phyloP scores from a whole-genome alignment of 148 eudicot genomes.

The Pouteria glomerata region DNA sequence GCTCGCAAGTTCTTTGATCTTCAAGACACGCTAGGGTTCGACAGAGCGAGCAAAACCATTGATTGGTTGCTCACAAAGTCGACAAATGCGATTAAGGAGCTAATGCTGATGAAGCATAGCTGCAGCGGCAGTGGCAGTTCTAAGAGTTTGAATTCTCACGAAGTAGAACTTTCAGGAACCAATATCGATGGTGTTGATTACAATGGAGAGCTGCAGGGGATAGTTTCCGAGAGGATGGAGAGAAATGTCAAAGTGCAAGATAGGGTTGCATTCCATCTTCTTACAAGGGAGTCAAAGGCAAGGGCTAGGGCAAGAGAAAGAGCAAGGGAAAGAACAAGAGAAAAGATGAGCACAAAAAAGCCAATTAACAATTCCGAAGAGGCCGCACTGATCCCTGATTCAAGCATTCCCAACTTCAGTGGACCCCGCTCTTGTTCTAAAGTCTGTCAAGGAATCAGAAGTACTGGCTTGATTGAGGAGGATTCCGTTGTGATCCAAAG shows the following conservation, averaged over 20 bases:
- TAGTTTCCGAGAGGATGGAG: neutral
- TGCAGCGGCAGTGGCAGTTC: neutral
- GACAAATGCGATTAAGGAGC: slow-evolving; percentile 17
- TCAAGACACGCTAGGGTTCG: slow-evolving; percentile 47
- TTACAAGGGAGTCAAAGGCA: slow-evolving; percentile 14
- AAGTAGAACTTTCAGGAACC: neutral
- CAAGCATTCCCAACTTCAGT: neutral
- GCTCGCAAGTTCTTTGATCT: slow-evolving; percentile 41
- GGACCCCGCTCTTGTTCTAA: no score
- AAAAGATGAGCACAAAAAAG: slow-evolving; percentile 12
- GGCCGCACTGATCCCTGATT: neutral
- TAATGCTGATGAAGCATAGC: neutral
- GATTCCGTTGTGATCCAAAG: neutral
- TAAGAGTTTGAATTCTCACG: no score
- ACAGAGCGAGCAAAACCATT: slow-evolving; percentile 43
- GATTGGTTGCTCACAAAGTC: slow-evolving; percentile 41
- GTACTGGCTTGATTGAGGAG: no score
- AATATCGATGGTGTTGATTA: neutral
- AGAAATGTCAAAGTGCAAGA: neutral
- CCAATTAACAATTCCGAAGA: neutral
- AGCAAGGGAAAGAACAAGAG: slow-evolving; percentile 33
- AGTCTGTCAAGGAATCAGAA: no score
- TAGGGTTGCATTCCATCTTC: neutral
- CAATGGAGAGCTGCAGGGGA: neutral
- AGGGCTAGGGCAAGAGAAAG: slow-evolving; percentile 31